Percentiles rank a stretch among this genome's conserved stretches.
Conservation (phyloP, 306 rosid genomes). For the Coriaria nepalensis region DNA sequence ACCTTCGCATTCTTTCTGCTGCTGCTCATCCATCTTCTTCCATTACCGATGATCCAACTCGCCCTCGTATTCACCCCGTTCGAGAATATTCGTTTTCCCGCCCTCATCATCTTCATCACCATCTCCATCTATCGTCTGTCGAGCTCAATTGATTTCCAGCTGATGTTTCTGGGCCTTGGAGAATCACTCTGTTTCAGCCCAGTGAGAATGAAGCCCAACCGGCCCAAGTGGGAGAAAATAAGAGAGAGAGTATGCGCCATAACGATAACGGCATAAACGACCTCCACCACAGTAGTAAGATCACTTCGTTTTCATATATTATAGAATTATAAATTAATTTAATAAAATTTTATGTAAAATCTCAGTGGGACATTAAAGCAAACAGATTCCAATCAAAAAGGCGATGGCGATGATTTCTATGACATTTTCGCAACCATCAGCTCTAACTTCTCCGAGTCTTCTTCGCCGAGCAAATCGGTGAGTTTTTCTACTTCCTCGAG, state of each 20-base stretch:
- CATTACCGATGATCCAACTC: background rate
- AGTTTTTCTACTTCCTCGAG: constrained; percentile 5
- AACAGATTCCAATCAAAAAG: background rate
- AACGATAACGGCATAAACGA: too few relatives aligned
- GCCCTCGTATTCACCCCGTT: constrained; percentile 1
- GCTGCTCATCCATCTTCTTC: constrained; percentile 38
- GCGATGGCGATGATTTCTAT: constrained; percentile 4
- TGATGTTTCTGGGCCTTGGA: too few relatives aligned
- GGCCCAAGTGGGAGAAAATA: too few relatives aligned
- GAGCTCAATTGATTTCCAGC: too few relatives aligned
- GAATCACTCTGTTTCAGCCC: too few relatives aligned
- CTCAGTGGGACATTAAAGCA: background rate
- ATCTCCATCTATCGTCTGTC: too few relatives aligned
- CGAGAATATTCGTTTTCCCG: constrained; percentile 4
- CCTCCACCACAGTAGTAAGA: too few relatives aligned
- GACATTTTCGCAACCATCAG: constrained; percentile 6
- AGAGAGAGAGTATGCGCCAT: too few relatives aligned
- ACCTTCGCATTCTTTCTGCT: constrained; percentile 22
- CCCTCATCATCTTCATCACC: background rate
- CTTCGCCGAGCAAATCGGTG: constrained; percentile 37
- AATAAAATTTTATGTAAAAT: too few relatives aligned
- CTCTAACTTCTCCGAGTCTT: background rate
- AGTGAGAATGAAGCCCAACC: too few relatives aligned
- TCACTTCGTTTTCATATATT: too few relatives aligned
- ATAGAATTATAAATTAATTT: too few relatives aligned